These are phyloP conservation scores for Tirmania nivea DNA, from an alignment of 495 filamentous ascomycete species.

Conservation along the genomic window DNA sequence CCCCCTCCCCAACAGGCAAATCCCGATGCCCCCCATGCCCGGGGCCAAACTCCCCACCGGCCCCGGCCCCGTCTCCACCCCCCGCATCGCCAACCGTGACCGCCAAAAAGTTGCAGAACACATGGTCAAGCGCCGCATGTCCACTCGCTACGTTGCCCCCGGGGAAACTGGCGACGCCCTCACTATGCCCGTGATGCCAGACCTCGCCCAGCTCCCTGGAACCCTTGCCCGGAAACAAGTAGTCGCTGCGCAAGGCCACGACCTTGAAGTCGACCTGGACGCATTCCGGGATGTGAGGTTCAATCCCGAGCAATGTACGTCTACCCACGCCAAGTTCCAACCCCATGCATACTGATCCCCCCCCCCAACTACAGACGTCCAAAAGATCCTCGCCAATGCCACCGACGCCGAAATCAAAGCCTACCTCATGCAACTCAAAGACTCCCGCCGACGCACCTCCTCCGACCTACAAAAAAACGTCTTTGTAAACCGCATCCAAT, in stretches of 20 bases:
- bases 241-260: conserved; percentile 10
- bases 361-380: conserved; percentile 34
- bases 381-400: conserved; percentile 61
- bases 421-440: conserved; percentile 53
- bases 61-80: neutral
- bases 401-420: conserved; percentile 83
- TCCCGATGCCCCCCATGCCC: conserved; percentile 20
- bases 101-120: conserved; percentile 35
- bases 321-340: neutral
- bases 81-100: conserved; percentile 16
- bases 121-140: conserved; percentile 82
- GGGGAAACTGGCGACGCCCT: conserved; percentile 9
- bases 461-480: conserved; percentile 88
- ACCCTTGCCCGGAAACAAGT: conserved; percentile 1
- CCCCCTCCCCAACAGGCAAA: conserved; percentile 5
- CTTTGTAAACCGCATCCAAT: conserved; percentile 92
- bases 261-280: conserved; percentile 40
- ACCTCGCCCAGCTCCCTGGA: conserved; percentile 7
- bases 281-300: conserved; percentile 63
- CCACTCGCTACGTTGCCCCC: conserved; percentile 51
- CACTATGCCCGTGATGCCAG: conserved; percentile 13
- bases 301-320: conserved; percentile 37
- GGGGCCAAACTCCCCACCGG: conserved; percentile 10
- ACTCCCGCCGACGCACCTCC: conserved; percentile 62
- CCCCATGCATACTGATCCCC: neutral